These are phyloP conservation scores for Boletus huronensis DNA, from an alignment of 768 basidiomycete genomes.

Conservation along the genomic window DNA sequence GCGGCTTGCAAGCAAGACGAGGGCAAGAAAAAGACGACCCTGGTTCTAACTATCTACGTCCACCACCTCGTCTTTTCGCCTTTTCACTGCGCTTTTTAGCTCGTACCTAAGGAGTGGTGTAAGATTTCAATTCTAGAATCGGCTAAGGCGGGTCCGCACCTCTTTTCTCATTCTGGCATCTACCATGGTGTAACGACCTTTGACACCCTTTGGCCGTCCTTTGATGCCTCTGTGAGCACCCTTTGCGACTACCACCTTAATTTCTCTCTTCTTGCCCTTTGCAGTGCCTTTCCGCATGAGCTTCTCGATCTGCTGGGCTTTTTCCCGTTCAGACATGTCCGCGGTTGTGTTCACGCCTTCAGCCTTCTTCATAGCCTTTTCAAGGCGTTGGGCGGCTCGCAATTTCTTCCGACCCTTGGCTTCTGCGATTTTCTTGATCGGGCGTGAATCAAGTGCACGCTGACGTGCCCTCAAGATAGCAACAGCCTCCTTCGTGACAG, in stretches of 20 bases:
- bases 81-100: slow-evolving; percentile 81
- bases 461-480: slow-evolving; percentile 81
- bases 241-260: slow-evolving; percentile 89
- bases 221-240: slow-evolving; percentile 86
- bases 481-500: slow-evolving; percentile 96
- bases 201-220: slow-evolving; percentile 93
- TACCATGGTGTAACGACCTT: slow-evolving; percentile 93
- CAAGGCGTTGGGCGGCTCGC: slow-evolving; percentile 77
- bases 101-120: slow-evolving; percentile 51
- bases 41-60: slow-evolving; percentile 33
- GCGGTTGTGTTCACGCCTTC: slow-evolving; percentile 85
- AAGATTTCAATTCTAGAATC: slow-evolving; percentile 1
- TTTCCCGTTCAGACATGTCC: slow-evolving; percentile 93
- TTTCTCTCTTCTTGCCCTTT: slow-evolving; percentile 66
- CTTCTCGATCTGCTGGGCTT: slow-evolving; percentile 90
- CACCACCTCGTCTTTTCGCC: slow-evolving; percentile 51
- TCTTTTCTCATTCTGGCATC: slow-evolving; percentile 94
- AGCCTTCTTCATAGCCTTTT: slow-evolving; percentile 94
- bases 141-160: slow-evolving; percentile 35
- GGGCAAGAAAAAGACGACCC: neutral
- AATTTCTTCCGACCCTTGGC: slow-evolving; percentile 97
- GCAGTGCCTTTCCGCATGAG: slow-evolving; percentile 80
- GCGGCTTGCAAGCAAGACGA: neutral
- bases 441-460: slow-evolving; percentile 91
- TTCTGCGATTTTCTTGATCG: slow-evolving; percentile 98